These are phyloP conservation scores for Diaporthe sp. DNA, from an alignment of 2,329 filamentous ascomycete species.

Conservation along the genomic window DNA sequence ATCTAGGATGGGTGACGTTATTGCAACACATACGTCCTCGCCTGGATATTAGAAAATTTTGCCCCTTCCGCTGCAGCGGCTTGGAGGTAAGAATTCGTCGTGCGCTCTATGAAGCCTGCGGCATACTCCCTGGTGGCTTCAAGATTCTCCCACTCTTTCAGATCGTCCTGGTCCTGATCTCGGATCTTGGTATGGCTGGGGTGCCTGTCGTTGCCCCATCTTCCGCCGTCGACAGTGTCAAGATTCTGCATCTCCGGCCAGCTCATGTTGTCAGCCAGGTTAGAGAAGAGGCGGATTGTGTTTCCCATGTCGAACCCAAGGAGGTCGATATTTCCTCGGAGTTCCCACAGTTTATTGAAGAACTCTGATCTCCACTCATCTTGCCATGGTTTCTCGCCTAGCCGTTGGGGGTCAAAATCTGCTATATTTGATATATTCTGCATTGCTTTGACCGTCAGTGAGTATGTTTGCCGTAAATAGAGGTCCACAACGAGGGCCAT, in stretches of 20 bases:
- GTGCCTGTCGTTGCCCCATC: too few species aligned
- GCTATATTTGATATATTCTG: neutral
- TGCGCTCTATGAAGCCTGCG: neutral
- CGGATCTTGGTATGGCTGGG: too few species aligned
- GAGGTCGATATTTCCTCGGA: neutral
- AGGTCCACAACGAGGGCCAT: neutral
- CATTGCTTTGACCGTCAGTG: neutral
- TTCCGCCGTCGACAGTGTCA: too few species aligned
- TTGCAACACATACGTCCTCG: too few species aligned
- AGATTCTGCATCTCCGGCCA: too few species aligned
- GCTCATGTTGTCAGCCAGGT: neutral
- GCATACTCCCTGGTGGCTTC: neutral
- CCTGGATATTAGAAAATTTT: neutral
- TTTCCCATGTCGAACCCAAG: neutral
- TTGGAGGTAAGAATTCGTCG: neutral
- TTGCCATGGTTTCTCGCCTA: neutral
- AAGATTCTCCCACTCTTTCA: neutral
- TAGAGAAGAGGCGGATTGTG: neutral
- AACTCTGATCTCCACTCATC: neutral
- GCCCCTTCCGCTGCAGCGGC: neutral
- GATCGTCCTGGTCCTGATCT: neutral
- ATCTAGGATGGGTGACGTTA: too few species aligned
- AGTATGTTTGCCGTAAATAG: neutral
- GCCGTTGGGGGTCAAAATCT: neutral
- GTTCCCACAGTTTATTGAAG: neutral